Evolutionary conservation across 2,329 filamentous ascomycete genomes (phyloP), one percentile per base, ranked within the genome.

Genomic region (Nakataea oryzae): DNA sequence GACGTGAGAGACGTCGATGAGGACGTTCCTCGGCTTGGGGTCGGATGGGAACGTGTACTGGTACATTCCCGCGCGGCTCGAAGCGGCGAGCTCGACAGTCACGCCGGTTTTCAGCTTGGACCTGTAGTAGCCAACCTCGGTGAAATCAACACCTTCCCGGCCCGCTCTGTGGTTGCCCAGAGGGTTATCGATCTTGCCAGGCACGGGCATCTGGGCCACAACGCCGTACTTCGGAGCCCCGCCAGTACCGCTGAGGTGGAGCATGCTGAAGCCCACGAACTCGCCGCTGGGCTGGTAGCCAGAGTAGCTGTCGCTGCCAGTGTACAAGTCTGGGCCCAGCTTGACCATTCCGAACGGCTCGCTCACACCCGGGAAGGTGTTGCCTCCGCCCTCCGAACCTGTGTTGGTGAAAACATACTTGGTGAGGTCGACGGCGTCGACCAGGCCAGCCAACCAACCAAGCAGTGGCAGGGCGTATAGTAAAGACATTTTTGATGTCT

Each of bases 221-320:
- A 87, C 84, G 5, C 87, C 87, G 64, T 89, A 90, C 70, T 89
- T 89, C 1, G 87, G 85, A 1, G 84, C 85, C 1, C 87, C 87
- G 9, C 87, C 87, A 0, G 86, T 90, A 3, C 86, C 86, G 64
- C 81, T 83, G 69, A 87, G 85, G 66, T 88, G 86, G 67, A 87
- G 82, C 79, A 87, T 77, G 63, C 80, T 83, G 70, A 86, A 86
- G 24, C 82, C 84, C 2, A 79, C 82, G 65, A 86, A 81, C 34
- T 79, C 77, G 3, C 83, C 83, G 30, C 21, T 27, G 0, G 76
- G 68, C 58, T 77, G 74, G 64, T 82, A 84, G 21, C 81, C 81
- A 2, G 80, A 83, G 66, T 84, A 84, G 27, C 76, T 75, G 65
- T 83, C 81, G 12, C 12, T 29, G 14, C 78, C 79, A 14, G 74